These are phyloP conservation scores for Cenchrus americanus DNA, from an alignment of 176 grass and related monocot species.

Conservation along the genomic window DNA sequence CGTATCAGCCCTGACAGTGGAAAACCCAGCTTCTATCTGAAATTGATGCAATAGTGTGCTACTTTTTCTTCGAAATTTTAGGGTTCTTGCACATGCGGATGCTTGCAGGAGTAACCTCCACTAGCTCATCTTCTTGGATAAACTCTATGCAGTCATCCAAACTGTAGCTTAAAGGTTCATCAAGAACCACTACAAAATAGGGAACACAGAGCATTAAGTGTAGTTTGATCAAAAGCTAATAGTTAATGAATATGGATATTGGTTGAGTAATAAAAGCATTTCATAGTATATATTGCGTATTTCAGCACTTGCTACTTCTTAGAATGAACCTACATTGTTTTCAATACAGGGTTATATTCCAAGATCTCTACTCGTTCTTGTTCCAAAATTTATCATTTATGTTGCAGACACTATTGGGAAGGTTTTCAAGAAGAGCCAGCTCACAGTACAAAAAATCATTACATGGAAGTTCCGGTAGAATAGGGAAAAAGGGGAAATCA, in stretches of 20 bases:
- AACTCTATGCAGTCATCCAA: slow-evolving; percentile 99
- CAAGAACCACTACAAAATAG: slow-evolving; percentile 82
- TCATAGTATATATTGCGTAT: not conserved
- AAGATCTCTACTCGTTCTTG: not conserved
- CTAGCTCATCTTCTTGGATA: slow-evolving; percentile 94
- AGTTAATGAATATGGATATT: not conserved
- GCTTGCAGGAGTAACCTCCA: slow-evolving; percentile 83
- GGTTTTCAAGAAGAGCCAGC: slow-evolving; percentile 11
- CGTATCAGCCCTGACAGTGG: not conserved
- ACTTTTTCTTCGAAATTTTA: slow-evolving; percentile 73
- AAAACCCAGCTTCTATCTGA: slow-evolving; percentile 4
- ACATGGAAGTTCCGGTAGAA: not conserved
- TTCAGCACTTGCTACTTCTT: not conserved
- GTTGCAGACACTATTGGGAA: not conserved
- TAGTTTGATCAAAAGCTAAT: not conserved
- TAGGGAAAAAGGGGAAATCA: slow-evolving; percentile 13
- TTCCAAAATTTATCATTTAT: slow-evolving; percentile 17
- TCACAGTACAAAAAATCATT: not conserved
- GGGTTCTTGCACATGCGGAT: slow-evolving; percentile 94
- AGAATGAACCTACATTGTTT: slow-evolving; percentile 5
- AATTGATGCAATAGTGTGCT: not conserved
- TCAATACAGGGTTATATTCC: not conserved
- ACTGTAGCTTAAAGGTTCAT: slow-evolving; percentile 79
- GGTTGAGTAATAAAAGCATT: not conserved
- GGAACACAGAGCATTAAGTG: slow-evolving; percentile 32